phyloP scores from a whole-genome alignment of 169 alveolate genomes.

The Plasmodium knowlesi region DNA sequence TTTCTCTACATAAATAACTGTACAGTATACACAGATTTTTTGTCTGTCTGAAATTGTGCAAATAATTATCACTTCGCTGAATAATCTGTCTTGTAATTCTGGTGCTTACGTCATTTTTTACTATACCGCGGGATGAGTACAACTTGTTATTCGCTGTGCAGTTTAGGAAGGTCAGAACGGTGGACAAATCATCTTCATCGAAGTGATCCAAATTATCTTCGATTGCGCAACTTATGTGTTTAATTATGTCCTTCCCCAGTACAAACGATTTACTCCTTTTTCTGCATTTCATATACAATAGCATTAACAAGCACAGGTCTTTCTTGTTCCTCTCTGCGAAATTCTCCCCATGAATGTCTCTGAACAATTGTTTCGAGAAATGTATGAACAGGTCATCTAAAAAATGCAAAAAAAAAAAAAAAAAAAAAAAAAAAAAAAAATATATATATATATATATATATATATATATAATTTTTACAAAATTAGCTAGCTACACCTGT shows the following conservation, averaged over 20 bases:
- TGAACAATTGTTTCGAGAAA: slow-evolving; percentile 30
- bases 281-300: slow-evolving; percentile 38
- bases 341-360: not conserved
- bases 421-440: not conserved
- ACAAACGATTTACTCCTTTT: slow-evolving; percentile 35
- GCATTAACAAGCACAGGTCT: slow-evolving; percentile 48
- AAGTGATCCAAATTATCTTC: slow-evolving; percentile 46
- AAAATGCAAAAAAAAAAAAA: not conserved
- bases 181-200: slow-evolving; percentile 65
- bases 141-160: slow-evolving; percentile 42
- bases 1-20: slow-evolving; percentile 64
- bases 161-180: slow-evolving; percentile 37
- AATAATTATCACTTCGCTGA: slow-evolving; percentile 36
- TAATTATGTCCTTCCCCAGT: slow-evolving; percentile 19
- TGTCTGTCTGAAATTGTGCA: slow-evolving; percentile 44
- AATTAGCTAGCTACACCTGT: not conserved
- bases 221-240: slow-evolving; percentile 14
- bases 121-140: not conserved
- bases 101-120: not conserved
- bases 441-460: no score
- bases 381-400: slow-evolving; percentile 22
- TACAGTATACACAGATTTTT: slow-evolving; percentile 59
- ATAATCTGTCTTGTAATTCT: slow-evolving; percentile 22
- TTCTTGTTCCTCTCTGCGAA: not conserved
- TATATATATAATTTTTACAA: not conserved